Evolutionary conservation across 148 eudicot species (phyloP).

Genomic region (Arbutus unedo): DNA sequence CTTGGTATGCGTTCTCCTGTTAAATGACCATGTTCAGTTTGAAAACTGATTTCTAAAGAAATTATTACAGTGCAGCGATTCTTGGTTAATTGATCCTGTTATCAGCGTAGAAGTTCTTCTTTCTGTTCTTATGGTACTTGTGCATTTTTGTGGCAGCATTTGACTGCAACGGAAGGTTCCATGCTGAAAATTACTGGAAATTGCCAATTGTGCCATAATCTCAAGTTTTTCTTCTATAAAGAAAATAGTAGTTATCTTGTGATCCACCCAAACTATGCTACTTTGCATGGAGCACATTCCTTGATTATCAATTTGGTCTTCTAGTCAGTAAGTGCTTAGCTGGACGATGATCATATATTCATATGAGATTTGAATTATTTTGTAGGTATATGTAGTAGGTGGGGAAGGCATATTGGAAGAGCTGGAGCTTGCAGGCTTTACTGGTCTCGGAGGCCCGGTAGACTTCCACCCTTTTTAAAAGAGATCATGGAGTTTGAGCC

Average conservation of each 20-base stretch:
- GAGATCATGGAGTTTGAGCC: background rate
- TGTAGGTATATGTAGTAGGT: constrained; percentile 85
- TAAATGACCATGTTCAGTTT: background rate
- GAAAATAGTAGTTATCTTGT: background rate
- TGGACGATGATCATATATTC: background rate
- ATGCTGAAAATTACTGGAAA: background rate
- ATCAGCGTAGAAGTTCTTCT: background rate
- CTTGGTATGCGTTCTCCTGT: background rate
- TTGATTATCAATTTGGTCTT: background rate
- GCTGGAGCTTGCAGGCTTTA: constrained; percentile 79
- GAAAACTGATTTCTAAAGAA: background rate
- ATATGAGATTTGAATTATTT: background rate
- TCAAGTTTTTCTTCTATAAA: background rate
- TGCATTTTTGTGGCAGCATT: background rate
- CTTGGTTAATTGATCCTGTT: background rate
- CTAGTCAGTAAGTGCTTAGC: background rate
- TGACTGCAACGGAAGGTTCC: background rate
- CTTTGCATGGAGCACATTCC: background rate
- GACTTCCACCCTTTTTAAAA: constrained; percentile 9
- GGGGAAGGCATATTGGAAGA: constrained; percentile 88
- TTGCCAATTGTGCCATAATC: background rate
- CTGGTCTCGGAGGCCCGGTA: constrained; percentile 90
- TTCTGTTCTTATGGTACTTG: background rate
- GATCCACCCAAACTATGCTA: background rate
- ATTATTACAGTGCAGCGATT: background rate